Base-by-base conservation (phyloP, 2,329 filamentous ascomycete species). In the Aureobasidium subglaciale region DNA sequence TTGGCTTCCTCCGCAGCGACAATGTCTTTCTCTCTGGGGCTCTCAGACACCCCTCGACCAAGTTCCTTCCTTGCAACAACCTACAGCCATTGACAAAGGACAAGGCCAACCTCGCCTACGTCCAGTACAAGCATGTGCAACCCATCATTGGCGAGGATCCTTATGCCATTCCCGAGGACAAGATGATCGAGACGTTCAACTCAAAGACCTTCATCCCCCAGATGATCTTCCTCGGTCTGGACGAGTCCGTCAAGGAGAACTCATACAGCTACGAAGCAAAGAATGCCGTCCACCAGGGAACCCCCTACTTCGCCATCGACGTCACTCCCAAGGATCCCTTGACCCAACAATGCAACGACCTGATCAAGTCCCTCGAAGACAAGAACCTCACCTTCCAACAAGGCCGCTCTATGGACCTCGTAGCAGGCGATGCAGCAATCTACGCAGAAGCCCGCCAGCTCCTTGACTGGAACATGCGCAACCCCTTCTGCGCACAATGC, bases 391-490 rank as follows among this genome's bases (percentile, higher is more conserved):
- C 76, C 0, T 88, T 96, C 60, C 78, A 85, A 34, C 77, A 83
- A 56, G 84, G 88, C 13, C 76, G 87, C 57, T 76, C 86, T 40
- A 77, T 86, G 71, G 77, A 76, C 8, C 75, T 89, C 29, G 74
- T 77, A 4, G 76, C 84, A 1, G 74, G 80, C 60, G 79, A 84
- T 65, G 93, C 91, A 58, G 90, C 91, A 48, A 87, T 96, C 42
- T 96, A 90, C 63, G 92, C 90, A 13, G 89, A 96, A 71, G 88
- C 90, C 7, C 85, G 92, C 55, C 87, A 90, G 42, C 78, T 96
- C 24, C 77, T 95, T 32, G 93, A 97, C 74, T 99, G 93, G 93
- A 97, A 99, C 73, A 79, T 79, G 24, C 87, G 92, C 50, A 96
- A 95, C 72, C 87, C 86, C 27, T 99, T 90, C 77, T 99, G 93